Conservation (phyloP, 805 yeast species). For the Nakazawaea ernobii region DNA sequence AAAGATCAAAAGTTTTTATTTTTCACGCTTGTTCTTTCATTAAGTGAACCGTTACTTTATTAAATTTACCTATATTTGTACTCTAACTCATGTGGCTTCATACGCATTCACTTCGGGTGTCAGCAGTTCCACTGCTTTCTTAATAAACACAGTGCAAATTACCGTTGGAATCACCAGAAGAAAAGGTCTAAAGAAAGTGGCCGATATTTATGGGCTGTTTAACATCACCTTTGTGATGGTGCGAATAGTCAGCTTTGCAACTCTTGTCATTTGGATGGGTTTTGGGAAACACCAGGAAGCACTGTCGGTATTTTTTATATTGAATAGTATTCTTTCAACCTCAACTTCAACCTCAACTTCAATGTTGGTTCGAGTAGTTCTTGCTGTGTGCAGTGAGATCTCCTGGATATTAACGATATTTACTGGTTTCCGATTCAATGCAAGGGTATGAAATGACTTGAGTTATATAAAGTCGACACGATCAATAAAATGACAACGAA, state of each 20-base stretch:
- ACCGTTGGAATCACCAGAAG: slow-evolving; percentile 45
- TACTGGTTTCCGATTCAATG: too few species aligned
- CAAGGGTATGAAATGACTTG: too few species aligned
- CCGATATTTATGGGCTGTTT: slow-evolving; percentile 48
- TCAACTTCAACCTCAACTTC: slow-evolving; percentile 54
- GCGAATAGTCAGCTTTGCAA: slow-evolving; percentile 34
- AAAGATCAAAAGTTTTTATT: slow-evolving; percentile 31
- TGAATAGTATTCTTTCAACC: slow-evolving; percentile 52
- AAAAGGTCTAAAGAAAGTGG: slow-evolving; percentile 41
- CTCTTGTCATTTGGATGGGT: slow-evolving; percentile 55
- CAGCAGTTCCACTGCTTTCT: slow-evolving; percentile 32
- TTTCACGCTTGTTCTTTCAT: slow-evolving; percentile 32
- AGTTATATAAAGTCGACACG: too few species aligned
- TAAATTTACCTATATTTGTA: too few species aligned
- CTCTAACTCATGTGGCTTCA: slow-evolving; percentile 37
- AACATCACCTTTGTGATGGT: slow-evolving; percentile 48
- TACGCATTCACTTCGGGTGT: slow-evolving; percentile 38
- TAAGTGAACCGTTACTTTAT: slow-evolving; percentile 35
- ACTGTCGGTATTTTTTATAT: slow-evolving; percentile 43
- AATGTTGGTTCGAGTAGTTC: slow-evolving; percentile 51
- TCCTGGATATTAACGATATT: too few species aligned
- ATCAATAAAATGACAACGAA: too few species aligned
- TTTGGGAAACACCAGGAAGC: slow-evolving; percentile 37
- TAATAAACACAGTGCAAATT: slow-evolving; percentile 40
- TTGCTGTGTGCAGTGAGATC: too few species aligned